phyloP scores from a whole-genome alignment of 768 basidiomycete species.

The Trametes punicea region DNA sequence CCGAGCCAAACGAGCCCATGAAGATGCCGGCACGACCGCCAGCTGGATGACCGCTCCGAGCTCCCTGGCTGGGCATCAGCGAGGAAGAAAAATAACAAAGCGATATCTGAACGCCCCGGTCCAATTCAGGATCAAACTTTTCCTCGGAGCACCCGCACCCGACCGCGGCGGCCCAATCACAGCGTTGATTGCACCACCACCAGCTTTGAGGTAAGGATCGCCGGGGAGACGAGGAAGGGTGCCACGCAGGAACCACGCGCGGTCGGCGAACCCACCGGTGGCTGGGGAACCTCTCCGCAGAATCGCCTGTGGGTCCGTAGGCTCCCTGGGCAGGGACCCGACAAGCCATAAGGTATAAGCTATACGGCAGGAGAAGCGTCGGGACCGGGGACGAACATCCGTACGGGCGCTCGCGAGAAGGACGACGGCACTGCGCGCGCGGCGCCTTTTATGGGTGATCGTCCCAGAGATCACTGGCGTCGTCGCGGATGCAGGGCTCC shows the following conservation, averaged over 20 bases:
- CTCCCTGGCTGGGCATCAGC: conserved; percentile 2
- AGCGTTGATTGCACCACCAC: no score
- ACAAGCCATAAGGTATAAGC: conserved; percentile 17
- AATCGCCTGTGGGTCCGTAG: background rate
- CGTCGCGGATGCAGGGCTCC: background rate
- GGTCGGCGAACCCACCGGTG: no score
- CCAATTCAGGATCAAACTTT: no score
- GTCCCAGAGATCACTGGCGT: conserved; percentile 8
- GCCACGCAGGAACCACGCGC: background rate
- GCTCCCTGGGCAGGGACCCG: conserved; percentile 14
- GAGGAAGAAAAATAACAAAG: no score
- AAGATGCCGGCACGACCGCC: background rate
- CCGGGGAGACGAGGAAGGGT: background rate
- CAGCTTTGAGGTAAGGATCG: background rate
- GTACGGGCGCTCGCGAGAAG: background rate
- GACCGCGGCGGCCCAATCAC: background rate
- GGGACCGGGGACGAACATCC: conserved; percentile 16
- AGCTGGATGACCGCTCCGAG: conserved; percentile 15
- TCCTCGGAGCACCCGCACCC: background rate
- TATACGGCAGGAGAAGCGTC: conserved; percentile 10
- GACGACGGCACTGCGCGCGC: background rate
- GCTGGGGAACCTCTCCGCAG: background rate
- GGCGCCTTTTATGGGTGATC: conserved; percentile 16
- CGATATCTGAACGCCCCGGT: no score
- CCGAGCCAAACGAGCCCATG: background rate